Base-by-base conservation (phyloP, 805 yeast species). In the Wickerhamomyces xylosicus region DNA sequence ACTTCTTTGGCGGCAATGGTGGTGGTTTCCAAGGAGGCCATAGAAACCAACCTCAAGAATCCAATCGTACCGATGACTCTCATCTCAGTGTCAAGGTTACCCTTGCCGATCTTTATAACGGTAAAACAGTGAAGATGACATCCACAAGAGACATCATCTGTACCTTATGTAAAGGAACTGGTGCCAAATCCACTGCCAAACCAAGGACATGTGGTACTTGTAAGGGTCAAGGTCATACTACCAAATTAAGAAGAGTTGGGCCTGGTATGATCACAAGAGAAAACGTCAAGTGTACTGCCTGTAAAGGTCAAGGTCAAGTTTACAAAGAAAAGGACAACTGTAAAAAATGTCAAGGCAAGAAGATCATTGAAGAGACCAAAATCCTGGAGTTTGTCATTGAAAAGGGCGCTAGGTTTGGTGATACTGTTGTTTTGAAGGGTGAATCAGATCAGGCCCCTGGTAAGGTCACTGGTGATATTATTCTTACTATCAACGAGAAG, bases 361-460 rank as follows among this genome's bases (percentile, higher is more conserved):
- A 79, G 19, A 62, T 73, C 3, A 61, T 65, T 3, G 79, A 78
- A 42, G 85, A 84, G 50, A 70, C 78, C 18, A 80, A 82, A 51
- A 71, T 80, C 9, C 58, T 89, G 42, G 94, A 85, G 51, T 85
- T 92, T 42, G 76, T 76, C 47, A 74, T 90, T 20, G 74, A 76
- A 3, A 77, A 75, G 35, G 97, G 97, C 2, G 69, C 85, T 5
- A 64, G 69, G 29, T 64, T 71, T 37, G 74, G 72, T 11, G 95
- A 85, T 29, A 54, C 63, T 2, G 69, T 90, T 18, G 70, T 71
- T 0, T 60, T 86, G 41, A 58, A 64, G 33, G 80, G 79, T 5
- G 85, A 79, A 57, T 78, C 95, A 2, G 97, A 90, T 59, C 77
- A 86, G 57, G 78, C 65, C 18, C 75, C 80, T 7, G 90, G 86